Evolutionary conservation across 805 yeast genomes (phyloP).

Genomic region (Yarrowia deformans): DNA sequence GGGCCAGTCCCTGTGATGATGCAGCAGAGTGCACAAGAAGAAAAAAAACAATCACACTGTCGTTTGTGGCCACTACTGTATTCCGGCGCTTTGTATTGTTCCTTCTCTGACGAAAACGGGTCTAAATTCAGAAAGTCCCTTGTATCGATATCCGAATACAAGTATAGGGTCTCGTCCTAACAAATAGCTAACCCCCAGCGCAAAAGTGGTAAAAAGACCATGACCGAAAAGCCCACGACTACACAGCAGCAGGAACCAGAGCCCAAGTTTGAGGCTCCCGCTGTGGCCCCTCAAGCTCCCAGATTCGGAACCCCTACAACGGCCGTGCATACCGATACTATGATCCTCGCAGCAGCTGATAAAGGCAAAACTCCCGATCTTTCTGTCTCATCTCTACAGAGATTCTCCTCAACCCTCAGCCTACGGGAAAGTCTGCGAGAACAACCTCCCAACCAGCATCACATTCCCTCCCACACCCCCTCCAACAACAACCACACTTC

Average conservation of each 20-base stretch:
- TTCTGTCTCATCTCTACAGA: conserved; percentile 12
- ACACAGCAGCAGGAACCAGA: background rate
- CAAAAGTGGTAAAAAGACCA: conserved; percentile 18
- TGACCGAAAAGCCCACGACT: background rate
- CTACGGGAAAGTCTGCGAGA: background rate
- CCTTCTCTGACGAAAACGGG: background rate
- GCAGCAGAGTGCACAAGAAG: no score
- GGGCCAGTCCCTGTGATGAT: no score
- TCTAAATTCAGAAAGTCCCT: background rate
- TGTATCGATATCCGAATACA: background rate
- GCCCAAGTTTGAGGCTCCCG: background rate
- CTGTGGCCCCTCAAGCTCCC: conserved; percentile 7
- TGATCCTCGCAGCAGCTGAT: conserved; percentile 13
- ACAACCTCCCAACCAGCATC: background rate
- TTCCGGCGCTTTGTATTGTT: no score
- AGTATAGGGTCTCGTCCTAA: background rate
- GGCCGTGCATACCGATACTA: conserved; percentile 27
- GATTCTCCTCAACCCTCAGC: conserved; percentile 13
- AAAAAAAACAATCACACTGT: background rate
- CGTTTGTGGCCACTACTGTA: background rate
- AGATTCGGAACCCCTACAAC: conserved; percentile 26
- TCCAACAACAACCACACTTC: background rate
- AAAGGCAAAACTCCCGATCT: conserved; percentile 33
- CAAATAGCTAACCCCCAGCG: conserved; percentile 15
- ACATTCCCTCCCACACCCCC: background rate